Percentiles rank a stretch among this genome's conserved stretches.
phyloP scores from a whole-genome alignment of 441 rosid genomes.

The Adansonia madagascariensis region DNA sequence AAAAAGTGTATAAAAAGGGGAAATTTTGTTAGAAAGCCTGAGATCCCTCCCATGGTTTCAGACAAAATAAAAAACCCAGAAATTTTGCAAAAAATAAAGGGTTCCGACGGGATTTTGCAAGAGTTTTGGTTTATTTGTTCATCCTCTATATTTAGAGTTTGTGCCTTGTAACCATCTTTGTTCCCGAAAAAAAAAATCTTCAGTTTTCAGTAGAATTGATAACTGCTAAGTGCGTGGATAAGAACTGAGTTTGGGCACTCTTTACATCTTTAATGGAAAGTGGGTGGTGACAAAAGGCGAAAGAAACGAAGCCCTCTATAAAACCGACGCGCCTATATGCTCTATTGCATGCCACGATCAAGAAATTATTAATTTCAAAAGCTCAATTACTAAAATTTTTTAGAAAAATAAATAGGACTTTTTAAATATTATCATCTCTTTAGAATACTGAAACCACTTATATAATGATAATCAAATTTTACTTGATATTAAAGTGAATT shows the following conservation, averaged over 20 bases:
- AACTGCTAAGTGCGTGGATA: not conserved
- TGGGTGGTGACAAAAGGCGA: not conserved
- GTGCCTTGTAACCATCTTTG: not conserved
- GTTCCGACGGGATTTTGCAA: not conserved
- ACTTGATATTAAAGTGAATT: too few relatives aligned
- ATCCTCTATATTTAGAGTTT: not conserved
- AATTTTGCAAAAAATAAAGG: not conserved
- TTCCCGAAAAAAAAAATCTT: too few relatives aligned
- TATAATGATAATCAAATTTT: too few relatives aligned
- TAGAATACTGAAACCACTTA: too few relatives aligned
- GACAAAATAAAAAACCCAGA: not conserved
- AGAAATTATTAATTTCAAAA: not conserved
- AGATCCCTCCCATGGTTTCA: slow-evolving; percentile 28
- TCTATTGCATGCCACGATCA: not conserved
- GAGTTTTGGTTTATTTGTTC: not conserved
- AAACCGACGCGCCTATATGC: not conserved
- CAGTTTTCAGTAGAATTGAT: not conserved
- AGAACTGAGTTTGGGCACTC: not conserved
- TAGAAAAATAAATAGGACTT: too few relatives aligned
- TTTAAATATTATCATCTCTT: too few relatives aligned
- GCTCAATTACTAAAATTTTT: not conserved
- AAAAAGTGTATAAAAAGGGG: slow-evolving; percentile 31
- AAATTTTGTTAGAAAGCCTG: slow-evolving; percentile 30
- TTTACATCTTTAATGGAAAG: not conserved
- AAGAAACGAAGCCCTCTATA: not conserved